Percentiles rank a stretch among this genome's conserved stretches.
These are phyloP conservation scores for Fragaria nilgerrensis DNA, from an alignment of 306 rosid species.

Conservation along the genomic window DNA sequence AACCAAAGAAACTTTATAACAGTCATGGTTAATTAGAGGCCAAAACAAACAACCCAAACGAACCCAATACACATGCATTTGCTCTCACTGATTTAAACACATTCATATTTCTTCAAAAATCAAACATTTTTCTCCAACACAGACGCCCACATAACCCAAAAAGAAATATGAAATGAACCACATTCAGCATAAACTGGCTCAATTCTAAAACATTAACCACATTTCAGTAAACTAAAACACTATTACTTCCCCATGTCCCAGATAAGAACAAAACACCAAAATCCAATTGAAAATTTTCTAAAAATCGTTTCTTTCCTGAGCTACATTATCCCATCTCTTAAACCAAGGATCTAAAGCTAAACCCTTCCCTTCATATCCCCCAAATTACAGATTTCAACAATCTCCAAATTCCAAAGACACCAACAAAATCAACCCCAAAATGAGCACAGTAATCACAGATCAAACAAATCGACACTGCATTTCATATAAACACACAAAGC, in stretches of 20 bases:
- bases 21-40: not conserved
- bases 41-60: not conserved
- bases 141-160: not conserved
- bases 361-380: not conserved
- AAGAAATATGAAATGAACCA: not conserved
- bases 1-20: not conserved
- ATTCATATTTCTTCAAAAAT: not conserved
- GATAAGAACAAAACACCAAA: not conserved
- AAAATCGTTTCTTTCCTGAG: not conserved
- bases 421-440: slow-evolving; percentile 3
- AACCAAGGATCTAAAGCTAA: slow-evolving; percentile 22
- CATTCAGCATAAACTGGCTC: slow-evolving; percentile 3
- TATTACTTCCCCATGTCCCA: not conserved
- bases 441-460: not conserved
- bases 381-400: not conserved
- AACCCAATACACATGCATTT: not conserved
- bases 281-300: not conserved
- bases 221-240: not conserved
- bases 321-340: slow-evolving; percentile 22
- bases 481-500: slow-evolving; percentile 12
- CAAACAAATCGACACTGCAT: slow-evolving; percentile 18
- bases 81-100: not conserved
- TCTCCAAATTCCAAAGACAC: not conserved
- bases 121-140: not conserved
- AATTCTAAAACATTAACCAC: not conserved